These are phyloP conservation scores for Zoysia japonica DNA, from an alignment of 176 grass and related monocot genomes.

Conservation along the genomic window DNA sequence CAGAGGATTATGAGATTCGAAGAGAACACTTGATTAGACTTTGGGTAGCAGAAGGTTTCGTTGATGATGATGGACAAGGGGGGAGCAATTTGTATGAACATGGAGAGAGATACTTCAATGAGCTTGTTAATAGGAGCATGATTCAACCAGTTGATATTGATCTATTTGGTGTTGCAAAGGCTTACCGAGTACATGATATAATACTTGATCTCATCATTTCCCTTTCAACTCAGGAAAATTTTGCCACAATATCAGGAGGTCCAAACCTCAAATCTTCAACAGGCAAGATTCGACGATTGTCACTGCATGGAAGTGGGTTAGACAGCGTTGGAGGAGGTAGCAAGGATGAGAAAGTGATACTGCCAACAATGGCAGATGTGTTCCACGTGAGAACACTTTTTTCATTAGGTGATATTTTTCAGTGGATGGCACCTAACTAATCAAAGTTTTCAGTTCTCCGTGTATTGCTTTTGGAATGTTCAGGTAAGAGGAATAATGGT, in stretches of 20 bases:
- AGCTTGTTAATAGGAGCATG: too few relatives aligned
- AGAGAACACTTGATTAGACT: too few relatives aligned
- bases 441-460: not conserved
- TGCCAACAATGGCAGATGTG: not conserved
- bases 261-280: not conserved
- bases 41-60: too few relatives aligned
- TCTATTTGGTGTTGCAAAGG: too few relatives aligned
- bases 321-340: not conserved
- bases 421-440: too few relatives aligned
- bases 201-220: not conserved
- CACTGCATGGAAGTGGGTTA: not conserved
- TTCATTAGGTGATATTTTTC: too few relatives aligned
- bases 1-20: too few relatives aligned
- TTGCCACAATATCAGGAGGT: not conserved
- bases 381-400: not conserved
- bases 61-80: too few relatives aligned
- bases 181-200: not conserved
- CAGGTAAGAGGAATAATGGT: not conserved
- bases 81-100: too few relatives aligned
- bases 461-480: not conserved
- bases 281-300: not conserved
- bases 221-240: not conserved
- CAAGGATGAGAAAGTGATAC: too few relatives aligned
- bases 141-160: too few relatives aligned
- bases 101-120: too few relatives aligned